phyloP scores from a whole-genome alignment of 352 stramenopile species.

The Phytopythium ostracodes region DNA sequence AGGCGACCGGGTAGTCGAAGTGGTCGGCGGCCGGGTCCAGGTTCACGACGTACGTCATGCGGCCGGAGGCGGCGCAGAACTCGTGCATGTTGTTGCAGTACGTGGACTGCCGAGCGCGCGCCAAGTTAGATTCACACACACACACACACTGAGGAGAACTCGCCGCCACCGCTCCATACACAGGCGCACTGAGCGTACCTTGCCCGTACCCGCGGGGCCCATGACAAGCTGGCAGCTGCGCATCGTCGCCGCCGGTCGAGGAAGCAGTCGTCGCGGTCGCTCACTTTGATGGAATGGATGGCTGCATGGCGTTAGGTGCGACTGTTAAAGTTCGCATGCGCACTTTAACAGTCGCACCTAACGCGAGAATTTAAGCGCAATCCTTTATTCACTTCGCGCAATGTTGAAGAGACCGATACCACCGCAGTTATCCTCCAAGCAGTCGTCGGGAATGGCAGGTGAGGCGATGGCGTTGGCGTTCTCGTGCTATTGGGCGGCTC shows the following conservation, averaged over 20 bases:
- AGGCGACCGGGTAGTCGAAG: constrained; percentile 86
- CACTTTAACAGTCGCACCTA: not conserved
- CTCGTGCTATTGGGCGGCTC: not conserved
- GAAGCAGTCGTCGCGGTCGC: not conserved
- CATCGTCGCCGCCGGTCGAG: constrained; percentile 32
- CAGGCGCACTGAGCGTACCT: constrained; percentile 35
- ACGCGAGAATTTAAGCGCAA: too few species aligned
- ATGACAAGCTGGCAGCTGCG: constrained; percentile 91
- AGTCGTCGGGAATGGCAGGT: not conserved
- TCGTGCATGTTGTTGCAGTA: constrained; percentile 94
- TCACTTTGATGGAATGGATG: not conserved
- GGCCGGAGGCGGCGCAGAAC: constrained; percentile 79
- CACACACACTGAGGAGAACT: too few species aligned
- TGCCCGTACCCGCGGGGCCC: constrained; percentile 88
- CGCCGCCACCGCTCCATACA: not conserved
- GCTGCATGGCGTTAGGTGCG: too few species aligned
- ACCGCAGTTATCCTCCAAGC: too few species aligned
- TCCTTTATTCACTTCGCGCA: too few species aligned
- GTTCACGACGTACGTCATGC: constrained; percentile 95
- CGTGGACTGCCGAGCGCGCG: constrained; percentile 82
- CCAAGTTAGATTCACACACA: too few species aligned
- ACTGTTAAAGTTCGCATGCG: not conserved
- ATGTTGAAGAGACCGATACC: too few species aligned
- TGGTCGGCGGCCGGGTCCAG: constrained; percentile 94
- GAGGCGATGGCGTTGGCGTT: not conserved